phyloP scores from a whole-genome alignment of 2,329 filamentous ascomycete genomes.

The Ascocoryne sarcoides region DNA sequence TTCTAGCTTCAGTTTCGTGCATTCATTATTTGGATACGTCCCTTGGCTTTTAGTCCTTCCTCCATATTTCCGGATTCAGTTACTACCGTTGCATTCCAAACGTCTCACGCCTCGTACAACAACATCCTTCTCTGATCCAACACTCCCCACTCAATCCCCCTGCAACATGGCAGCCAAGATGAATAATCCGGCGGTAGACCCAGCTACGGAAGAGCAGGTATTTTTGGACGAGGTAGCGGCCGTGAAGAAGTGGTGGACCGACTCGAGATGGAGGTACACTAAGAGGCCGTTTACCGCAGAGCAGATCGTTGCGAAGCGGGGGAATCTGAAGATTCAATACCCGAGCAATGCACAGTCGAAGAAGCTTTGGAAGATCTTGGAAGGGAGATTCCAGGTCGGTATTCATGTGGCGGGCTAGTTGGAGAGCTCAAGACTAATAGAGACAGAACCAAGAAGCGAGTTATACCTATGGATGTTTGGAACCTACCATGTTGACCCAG shows the following conservation, averaged over 20 bases:
- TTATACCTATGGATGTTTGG: constrained; percentile 94
- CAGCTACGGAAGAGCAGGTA: constrained; percentile 44
- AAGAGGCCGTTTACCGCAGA: constrained; percentile 90
- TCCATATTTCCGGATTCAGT: no score
- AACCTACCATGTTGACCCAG: constrained; percentile 97
- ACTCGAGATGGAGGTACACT: constrained; percentile 86
- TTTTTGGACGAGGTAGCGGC: constrained; percentile 70
- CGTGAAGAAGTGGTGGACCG: constrained; percentile 90
- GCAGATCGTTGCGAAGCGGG: constrained; percentile 93
- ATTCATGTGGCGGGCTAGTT: neutral
- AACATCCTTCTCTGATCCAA: no score
- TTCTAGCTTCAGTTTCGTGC: no score
- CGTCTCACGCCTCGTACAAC: no score
- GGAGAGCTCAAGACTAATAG: neutral
- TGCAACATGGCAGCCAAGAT: constrained; percentile 35
- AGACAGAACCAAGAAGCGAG: constrained; percentile 70
- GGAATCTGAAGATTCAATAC: constrained; percentile 83
- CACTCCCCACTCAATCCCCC: constrained; percentile 11
- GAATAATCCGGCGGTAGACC: constrained; percentile 47
- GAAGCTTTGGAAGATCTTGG: constrained; percentile 90
- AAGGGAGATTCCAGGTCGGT: constrained; percentile 70
- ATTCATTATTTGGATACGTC: no score
- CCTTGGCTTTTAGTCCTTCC: no score
- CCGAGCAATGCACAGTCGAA: constrained; percentile 82
- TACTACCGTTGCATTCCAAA: no score